Base-by-base conservation (phyloP, 768 basidiomycete genomes). In the Rhodotorula paludigena region DNA sequence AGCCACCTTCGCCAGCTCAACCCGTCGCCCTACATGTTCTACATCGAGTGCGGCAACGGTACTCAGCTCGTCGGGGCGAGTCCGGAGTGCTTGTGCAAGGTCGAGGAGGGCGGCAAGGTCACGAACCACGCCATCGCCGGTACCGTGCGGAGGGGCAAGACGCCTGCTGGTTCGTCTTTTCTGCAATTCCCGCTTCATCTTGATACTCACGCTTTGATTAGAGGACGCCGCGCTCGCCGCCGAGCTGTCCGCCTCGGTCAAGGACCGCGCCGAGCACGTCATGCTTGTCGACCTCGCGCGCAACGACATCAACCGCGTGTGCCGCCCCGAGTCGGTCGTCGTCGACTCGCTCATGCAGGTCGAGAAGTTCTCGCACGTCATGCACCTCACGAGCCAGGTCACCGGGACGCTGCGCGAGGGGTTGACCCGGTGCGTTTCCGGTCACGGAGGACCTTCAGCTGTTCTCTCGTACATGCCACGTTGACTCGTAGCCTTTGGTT, bases 11-110 rank as follows among this genome's bases (percentile, higher is more conserved):
- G 96, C 52, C 87, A 93, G 75, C 85, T 97, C 68, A 99, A 99
- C 75, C 96, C 96, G 2, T 94, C 91, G 61, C 96, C 96, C 23
- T 98, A 99, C 80, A 97, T 96, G 93, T 99, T 93, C 80, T 99
- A 92, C 77, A 78, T 99, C 74, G 90, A 98, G 74, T 94, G 92
- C 73, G 73, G 68, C 12, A 89, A 90, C 10, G 90, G 90, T 62
- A 77, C 94, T 18, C 92, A 97, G 78, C 82, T 99, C 42, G 92
- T 98, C n/a, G 96, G 96, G 18, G 96, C 96, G 3, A 94, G 91
- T 74, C 96, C 96, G 0, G 96, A 99, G 80, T 97, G 93, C 9
- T 82, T 99, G 8, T 97, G 96, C 81, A 97, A 93, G 78, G 92
- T 99, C 32, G 87, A 90, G 78, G 84, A 44, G 44, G 61, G 52